Percentiles rank a stretch among this genome's conserved stretches.
These are phyloP conservation scores for Epichloe glyceriae DNA, from an alignment of 2,329 filamentous ascomycete genomes.

Conservation along the genomic window DNA sequence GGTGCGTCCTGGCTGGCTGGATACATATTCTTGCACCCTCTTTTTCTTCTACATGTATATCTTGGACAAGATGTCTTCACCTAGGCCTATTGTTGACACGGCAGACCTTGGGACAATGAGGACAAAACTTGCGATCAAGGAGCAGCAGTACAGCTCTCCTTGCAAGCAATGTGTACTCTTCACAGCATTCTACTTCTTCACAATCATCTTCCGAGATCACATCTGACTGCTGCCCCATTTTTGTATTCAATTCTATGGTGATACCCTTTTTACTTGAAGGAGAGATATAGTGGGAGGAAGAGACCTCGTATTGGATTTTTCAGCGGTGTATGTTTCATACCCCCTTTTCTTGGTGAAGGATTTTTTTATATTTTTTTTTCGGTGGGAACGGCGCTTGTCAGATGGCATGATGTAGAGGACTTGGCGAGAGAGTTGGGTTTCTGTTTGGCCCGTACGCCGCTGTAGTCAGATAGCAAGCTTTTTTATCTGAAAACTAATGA, in stretches of 20 bases:
- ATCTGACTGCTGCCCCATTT: constrained; percentile 8
- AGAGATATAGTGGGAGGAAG: not conserved
- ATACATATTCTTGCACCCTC: constrained; percentile 8
- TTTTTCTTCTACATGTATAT: constrained; percentile 7
- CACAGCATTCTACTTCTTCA: constrained; percentile 1
- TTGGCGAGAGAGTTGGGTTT: too few relatives aligned
- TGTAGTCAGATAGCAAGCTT: too few relatives aligned
- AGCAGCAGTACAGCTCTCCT: not conserved
- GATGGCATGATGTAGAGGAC: not conserved
- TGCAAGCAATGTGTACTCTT: not conserved
- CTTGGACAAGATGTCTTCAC: constrained; percentile 14
- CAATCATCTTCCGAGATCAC: constrained; percentile 9
- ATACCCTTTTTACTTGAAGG: constrained; percentile 17
- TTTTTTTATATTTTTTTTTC: not conserved
- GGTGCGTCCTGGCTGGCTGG: constrained; percentile 13
- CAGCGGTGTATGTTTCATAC: not conserved
- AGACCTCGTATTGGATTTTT: not conserved
- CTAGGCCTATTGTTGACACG: not conserved
- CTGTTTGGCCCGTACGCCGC: too few relatives aligned
- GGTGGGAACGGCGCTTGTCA: too few relatives aligned
- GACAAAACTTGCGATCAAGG: not conserved
- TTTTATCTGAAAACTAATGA: too few relatives aligned
- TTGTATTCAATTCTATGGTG: constrained; percentile 20
- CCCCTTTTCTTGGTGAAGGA: not conserved
- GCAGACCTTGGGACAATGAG: not conserved